Conservation (phyloP, 306 rosid species). For the Pyrus pyrifolia region DNA sequence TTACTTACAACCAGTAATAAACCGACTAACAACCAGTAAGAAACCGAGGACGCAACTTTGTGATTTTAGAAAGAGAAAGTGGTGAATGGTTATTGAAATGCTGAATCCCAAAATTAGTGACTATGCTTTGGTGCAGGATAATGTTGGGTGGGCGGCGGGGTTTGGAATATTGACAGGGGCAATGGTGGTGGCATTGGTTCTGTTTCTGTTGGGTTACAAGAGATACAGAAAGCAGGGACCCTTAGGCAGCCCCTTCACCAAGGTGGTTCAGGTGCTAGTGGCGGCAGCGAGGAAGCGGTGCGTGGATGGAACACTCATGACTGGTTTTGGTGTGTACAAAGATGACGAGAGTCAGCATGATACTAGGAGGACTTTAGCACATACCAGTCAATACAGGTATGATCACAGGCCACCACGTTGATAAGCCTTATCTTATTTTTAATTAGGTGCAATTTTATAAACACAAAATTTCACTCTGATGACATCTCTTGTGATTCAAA, state of each 20-base stretch:
- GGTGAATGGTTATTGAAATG: too few relatives aligned
- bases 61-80: too few relatives aligned
- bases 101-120: not conserved
- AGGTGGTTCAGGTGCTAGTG: slow-evolving; percentile 50
- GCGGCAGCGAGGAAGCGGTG: slow-evolving; percentile 28
- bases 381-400: slow-evolving; percentile 43
- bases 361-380: slow-evolving; percentile 12
- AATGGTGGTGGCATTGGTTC: slow-evolving; percentile 40
- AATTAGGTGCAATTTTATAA: not conserved
- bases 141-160: slow-evolving; percentile 64
- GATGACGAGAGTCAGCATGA: not conserved
- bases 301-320: not conserved
- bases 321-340: not conserved
- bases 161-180: slow-evolving; percentile 48
- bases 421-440: not conserved
- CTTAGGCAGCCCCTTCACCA: slow-evolving; percentile 54
- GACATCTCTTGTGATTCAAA: not conserved
- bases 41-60: too few relatives aligned
- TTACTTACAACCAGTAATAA: not conserved
- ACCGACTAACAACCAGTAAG: not conserved
- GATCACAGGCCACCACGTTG: not conserved
- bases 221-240: slow-evolving; percentile 48
- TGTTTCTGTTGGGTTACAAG: slow-evolving; percentile 50
- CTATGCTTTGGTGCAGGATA: slow-evolving; percentile 31
- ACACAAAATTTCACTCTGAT: not conserved